Evolutionary conservation across 257 asterid genomes (phyloP), one percentile per base, ranked within the genome.

Genomic region (Solanum lignicaule): DNA sequence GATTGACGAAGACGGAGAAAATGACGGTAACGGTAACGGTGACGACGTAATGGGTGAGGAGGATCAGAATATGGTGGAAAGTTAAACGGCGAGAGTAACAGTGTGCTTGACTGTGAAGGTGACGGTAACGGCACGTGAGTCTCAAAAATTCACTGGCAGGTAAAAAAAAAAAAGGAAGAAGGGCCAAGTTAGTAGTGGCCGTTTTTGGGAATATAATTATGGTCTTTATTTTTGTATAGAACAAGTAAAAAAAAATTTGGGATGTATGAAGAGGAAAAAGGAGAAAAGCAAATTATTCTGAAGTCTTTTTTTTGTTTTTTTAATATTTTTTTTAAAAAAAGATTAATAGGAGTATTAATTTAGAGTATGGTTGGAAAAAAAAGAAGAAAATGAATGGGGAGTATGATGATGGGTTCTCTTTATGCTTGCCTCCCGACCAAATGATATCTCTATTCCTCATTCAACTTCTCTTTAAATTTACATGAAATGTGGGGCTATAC

Each of bases 81-180:
- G 90, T 85, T 89, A 52, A 88, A 52, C 33, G 81, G 84, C 16
- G 36, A 31, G 7, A 39, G 81, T 32, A 85, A 69, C 88, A 83
- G 87, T 29, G 48, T 75, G 39, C 83, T 75, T 58, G 91, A 91
- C 88, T 87, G 91, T 90, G 91, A 91, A 93, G 88, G 94, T 92
- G 91, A 91, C 94, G 93, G 96, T 76, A 89, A 91, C 93, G 98
- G 93, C 92, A 88, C 92, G 91, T 88, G 96, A 89, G 94, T 92
- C 93, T 43, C 32, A 7, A 84, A 84, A 55, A 43, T 52, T 48
- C 52, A 81, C 85, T 27, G 39, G 38, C 84, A 68, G 78, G 35
- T 58, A 62, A 62, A 83, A 78, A 69, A 48, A 33, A 7, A 16
- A 35, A 39, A 65, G 60, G 5, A 52, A 52, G 66, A 58, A 31